Percentiles rank a stretch among this genome's conserved stretches.
phyloP scores from a whole-genome alignment of 768 basidiomycete genomes.

The Chlorophyllum brunneum region DNA sequence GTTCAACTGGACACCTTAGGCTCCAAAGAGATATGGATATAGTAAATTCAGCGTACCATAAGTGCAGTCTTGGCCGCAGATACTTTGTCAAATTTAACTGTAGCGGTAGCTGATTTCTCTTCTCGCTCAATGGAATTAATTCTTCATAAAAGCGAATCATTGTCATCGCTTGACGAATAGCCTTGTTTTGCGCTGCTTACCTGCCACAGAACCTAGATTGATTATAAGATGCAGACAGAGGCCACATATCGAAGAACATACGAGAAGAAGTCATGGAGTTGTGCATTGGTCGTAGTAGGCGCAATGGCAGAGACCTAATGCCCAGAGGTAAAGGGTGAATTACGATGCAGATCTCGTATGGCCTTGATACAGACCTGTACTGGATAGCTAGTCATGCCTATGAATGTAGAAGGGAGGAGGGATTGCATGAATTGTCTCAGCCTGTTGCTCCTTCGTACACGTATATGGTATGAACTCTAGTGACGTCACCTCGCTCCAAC shows the following conservation, averaged over 20 bases:
- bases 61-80: slow-evolving; percentile 83
- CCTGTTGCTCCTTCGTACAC: not conserved
- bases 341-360: not conserved
- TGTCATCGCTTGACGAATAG: too few relatives aligned
- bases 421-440: slow-evolving; percentile 17
- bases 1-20: slow-evolving; percentile 44
- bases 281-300: slow-evolving; percentile 56
- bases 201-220: slow-evolving; percentile 79
- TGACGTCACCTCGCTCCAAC: slow-evolving; percentile 2
- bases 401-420: slow-evolving; percentile 17
- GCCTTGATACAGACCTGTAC: slow-evolving; percentile 36
- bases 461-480: not conserved
- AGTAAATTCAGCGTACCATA: slow-evolving; percentile 46
- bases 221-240: slow-evolving; percentile 11
- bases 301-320: slow-evolving; percentile 80
- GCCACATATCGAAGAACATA: slow-evolving; percentile 30
- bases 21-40: not conserved
- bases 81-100: slow-evolving; percentile 79
- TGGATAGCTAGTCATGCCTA: slow-evolving; percentile 39
- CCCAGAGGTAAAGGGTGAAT: not conserved
- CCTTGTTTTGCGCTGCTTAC: slow-evolving; percentile 31
- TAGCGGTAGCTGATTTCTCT: slow-evolving; percentile 42
- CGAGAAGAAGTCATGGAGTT: slow-evolving; percentile 82
- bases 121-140: slow-evolving; percentile 61
- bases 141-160: slow-evolving; percentile 32